Base-by-base conservation (phyloP, 495 filamentous ascomycete genomes). In the Neurospora sp. region DNA sequence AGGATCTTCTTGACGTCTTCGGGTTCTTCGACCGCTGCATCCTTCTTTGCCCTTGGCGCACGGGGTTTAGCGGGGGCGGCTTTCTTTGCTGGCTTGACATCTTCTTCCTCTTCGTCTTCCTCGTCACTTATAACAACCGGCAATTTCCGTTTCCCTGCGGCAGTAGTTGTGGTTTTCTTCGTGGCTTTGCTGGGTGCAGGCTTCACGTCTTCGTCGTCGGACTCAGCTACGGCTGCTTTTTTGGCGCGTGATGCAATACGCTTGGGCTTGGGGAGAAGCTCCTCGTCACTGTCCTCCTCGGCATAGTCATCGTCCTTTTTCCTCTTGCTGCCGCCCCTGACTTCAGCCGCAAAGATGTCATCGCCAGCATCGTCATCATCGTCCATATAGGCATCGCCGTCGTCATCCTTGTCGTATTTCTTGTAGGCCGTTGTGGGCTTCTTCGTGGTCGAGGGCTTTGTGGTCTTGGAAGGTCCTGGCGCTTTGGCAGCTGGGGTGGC, bases 1-100 rank as follows among this genome's bases (percentile, higher is more conserved):
- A 97, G 89, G 70, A 99, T 97, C 41, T 89, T 90, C 78, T 94
- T 88, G 18, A 97, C 89, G 73, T 87, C 89, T 75, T 93, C 92
- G 0, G 88, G 78, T 18, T 83, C 76, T 11, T 90, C 90, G 6
- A 80, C 76, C 35, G 90, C 88, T 38, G 87, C 81, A 41, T 83
- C 81, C 80, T 92, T 92, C 79, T 90, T 90, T 0, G 88, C 83
- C 73, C 83, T 84, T 31, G 88, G 83, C 42, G 86, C 86, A 79
- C 82, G 84, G 16, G 87, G 84, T 76, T 90, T 93, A 78, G 90
- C 92, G 1, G 88, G 81, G 16, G 86, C 83, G 18, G 88, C 86
- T 74, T 90, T 92, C 79, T 89, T 91, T 46, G 77, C 80, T 18
- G 84, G 83, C 39, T 85, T 83, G 37, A 79, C 75, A 62, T 81